phyloP scores from a whole-genome alignment of 2,329 filamentous ascomycete species.

The Ustulina deusta region DNA sequence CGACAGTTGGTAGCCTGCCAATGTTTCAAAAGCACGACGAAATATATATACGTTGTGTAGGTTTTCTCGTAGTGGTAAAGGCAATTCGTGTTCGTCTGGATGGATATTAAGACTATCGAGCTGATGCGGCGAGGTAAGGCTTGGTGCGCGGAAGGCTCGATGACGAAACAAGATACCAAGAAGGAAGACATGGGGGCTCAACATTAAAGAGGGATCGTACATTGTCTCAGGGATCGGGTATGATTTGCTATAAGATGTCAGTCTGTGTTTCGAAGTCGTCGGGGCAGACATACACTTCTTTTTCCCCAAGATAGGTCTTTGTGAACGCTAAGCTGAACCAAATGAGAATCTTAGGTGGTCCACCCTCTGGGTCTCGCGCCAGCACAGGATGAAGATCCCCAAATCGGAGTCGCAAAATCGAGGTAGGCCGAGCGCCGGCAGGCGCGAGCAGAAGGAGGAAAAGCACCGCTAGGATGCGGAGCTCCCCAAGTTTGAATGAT shows the following conservation, averaged over 20 bases:
- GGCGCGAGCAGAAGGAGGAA: conserved; percentile 1
- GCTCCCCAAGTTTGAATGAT: conserved; percentile 1
- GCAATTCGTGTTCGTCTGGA: conserved; percentile 43
- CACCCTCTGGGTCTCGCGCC: neutral
- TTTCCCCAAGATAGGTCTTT: neutral
- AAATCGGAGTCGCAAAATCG: neutral
- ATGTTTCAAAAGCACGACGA: conserved; percentile 40
- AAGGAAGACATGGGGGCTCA: conserved; percentile 53
- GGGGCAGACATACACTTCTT: no score
- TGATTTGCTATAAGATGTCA: no score
- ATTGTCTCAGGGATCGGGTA: conserved; percentile 49
- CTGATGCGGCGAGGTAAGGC: conserved; percentile 41
- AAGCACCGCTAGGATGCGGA: neutral
- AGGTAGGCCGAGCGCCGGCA: neutral
- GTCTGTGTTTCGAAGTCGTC: no score
- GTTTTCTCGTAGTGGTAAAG: conserved; percentile 32
- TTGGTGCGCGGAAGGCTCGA: conserved; percentile 43
- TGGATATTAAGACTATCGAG: conserved; percentile 48
- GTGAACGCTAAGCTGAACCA: neutral
- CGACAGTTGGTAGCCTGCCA: conserved; percentile 41
- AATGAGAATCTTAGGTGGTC: neutral
- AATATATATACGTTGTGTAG: conserved; percentile 46
- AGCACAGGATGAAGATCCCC: neutral
- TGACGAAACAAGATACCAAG: conserved; percentile 49
- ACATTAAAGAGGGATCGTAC: conserved; percentile 51